Percentiles rank a stretch among this genome's conserved stretches.
Conservation (phyloP, 129 eudicot species). For the Flaveria ramosissima region DNA sequence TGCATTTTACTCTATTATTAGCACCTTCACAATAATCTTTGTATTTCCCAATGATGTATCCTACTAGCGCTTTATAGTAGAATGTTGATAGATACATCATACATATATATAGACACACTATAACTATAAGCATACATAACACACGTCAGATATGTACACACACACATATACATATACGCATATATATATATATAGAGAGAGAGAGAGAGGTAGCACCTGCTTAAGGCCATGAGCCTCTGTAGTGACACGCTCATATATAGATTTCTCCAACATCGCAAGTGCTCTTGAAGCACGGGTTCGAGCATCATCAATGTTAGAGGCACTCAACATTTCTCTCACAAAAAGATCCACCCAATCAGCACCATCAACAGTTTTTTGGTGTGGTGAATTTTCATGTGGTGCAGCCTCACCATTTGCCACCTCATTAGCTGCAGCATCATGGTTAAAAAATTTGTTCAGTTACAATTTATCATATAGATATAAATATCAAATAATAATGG, state of each 20-base stretch:
- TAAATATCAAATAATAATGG: no score
- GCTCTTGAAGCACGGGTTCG: conserved; percentile 73
- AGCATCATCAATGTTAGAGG: conserved; percentile 69
- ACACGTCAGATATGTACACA: background rate
- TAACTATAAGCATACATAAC: background rate
- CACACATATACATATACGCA: background rate
- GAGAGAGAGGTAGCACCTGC: conserved; percentile 49
- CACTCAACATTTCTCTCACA: conserved; percentile 64
- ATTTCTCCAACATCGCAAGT: conserved; percentile 76
- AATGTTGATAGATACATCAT: background rate
- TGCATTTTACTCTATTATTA: background rate
- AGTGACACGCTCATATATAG: conserved; percentile 54
- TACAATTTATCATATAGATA: background rate
- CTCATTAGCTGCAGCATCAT: conserved; percentile 35
- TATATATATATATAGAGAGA: background rate
- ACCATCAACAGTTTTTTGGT: conserved; percentile 53
- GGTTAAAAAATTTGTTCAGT: background rate
- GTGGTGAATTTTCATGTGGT: conserved; percentile 43
- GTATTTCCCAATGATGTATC: background rate
- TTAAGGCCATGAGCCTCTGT: conserved; percentile 57
- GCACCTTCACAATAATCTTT: background rate
- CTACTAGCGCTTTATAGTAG: background rate
- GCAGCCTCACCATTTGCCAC: conserved; percentile 45
- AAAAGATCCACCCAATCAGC: conserved; percentile 91
- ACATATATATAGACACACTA: background rate